Evolutionary conservation across 2,329 filamentous ascomycete genomes (phyloP).

Genomic region (Aspergillus sclerotialis): DNA sequence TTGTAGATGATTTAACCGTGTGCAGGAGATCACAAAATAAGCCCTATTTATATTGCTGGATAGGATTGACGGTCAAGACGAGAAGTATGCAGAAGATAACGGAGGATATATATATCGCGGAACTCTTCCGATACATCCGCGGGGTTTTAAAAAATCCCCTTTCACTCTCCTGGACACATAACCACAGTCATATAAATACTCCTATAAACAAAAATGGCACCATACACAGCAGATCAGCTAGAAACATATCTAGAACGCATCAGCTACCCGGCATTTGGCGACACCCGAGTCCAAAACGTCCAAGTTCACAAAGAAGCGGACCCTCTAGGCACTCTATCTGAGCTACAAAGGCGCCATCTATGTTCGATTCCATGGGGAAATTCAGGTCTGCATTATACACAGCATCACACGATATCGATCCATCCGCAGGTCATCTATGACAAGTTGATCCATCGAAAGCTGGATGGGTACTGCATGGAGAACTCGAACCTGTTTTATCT

Average conservation of each 20-base stretch:
- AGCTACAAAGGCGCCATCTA: conserved; percentile 39
- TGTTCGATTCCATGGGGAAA: conserved; percentile 51
- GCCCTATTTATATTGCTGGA: too few species aligned
- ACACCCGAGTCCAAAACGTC: not conserved
- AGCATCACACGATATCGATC: conserved; percentile 42
- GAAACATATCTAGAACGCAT: conserved; percentile 44
- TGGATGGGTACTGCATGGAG: conserved; percentile 58
- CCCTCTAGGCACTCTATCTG: conserved; percentile 23
- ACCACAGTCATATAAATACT: too few species aligned
- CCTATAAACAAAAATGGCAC: too few species aligned
- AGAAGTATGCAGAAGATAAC: too few species aligned
- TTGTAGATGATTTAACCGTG: too few species aligned
- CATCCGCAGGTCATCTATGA: conserved; percentile 45
- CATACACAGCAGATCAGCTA: not conserved
- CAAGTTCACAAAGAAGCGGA: conserved; percentile 7
- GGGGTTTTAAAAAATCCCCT: too few species aligned
- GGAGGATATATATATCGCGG: too few species aligned
- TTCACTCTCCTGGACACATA: too few species aligned
- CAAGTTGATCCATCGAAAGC: conserved; percentile 45
- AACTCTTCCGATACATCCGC: too few species aligned
- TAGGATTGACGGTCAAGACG: too few species aligned
- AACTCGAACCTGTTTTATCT: conserved; percentile 49
- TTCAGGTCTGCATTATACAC: conserved; percentile 48
- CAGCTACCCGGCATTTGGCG: conserved; percentile 51
- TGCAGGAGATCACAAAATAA: too few species aligned